Conservation (phyloP, 2,329 filamentous ascomycete genomes). For the Apiospora koreana region DNA sequence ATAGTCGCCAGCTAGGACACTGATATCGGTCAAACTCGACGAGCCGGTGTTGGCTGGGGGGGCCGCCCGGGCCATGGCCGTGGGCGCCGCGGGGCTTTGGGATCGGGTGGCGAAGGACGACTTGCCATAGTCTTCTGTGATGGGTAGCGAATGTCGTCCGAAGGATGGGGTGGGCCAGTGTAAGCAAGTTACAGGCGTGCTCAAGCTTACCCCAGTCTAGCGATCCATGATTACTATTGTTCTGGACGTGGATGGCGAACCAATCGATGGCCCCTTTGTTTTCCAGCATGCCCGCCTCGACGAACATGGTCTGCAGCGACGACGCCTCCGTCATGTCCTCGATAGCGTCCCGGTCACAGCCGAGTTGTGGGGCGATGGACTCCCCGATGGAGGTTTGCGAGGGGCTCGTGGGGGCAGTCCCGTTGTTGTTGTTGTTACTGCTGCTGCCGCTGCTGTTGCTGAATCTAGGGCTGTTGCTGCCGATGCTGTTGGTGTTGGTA, state of each 20-base stretch:
- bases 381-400: slow-evolving; percentile 38
- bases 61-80: no score
- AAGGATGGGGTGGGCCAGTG: slow-evolving; percentile 50
- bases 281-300: slow-evolving; percentile 48
- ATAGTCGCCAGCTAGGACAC: slow-evolving; percentile 42
- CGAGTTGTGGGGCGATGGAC: slow-evolving; percentile 44
- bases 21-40: slow-evolving; percentile 44
- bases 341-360: slow-evolving; percentile 42
- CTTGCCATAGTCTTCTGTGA: slow-evolving; percentile 49
- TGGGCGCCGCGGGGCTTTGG: no score
- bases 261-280: slow-evolving; percentile 48
- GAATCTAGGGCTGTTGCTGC: not conserved
- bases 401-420: slow-evolving; percentile 12
- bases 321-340: slow-evolving; percentile 51
- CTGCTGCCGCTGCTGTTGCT: not conserved
- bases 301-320: slow-evolving; percentile 46
- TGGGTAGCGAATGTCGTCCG: slow-evolving; percentile 55
- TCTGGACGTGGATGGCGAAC: slow-evolving; percentile 45
- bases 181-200: slow-evolving; percentile 46
- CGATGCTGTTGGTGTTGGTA: not conserved
- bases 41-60: not conserved
- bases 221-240: slow-evolving; percentile 32
- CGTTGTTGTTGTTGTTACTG: slow-evolving; percentile 12
- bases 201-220: slow-evolving; percentile 46
- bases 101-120: slow-evolving; percentile 41